phyloP scores from a whole-genome alignment of 495 filamentous ascomycete species.

The Mycothermus thermophilus region DNA sequence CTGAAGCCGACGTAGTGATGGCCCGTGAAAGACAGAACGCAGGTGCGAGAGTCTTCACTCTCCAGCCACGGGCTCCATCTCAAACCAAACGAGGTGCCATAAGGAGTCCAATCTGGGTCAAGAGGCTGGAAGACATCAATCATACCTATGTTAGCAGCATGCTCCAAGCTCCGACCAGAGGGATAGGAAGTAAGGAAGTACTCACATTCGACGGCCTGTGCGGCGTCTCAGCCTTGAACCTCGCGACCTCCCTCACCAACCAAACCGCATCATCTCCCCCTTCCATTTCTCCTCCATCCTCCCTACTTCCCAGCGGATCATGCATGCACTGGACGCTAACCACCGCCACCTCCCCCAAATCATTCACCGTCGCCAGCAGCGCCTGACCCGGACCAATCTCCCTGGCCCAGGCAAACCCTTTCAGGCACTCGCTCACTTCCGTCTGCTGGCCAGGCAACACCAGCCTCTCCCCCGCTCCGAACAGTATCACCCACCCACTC shows the following conservation, averaged over 20 bases:
- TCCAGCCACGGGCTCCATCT: slow-evolving; percentile 32
- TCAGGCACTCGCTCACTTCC: slow-evolving; percentile 26
- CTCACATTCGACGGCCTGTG: slow-evolving; percentile 24
- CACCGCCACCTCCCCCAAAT: slow-evolving; percentile 28
- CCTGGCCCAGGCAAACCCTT: slow-evolving; percentile 31
- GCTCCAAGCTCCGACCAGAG: no score
- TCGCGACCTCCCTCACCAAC: slow-evolving; percentile 28
- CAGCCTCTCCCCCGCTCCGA: slow-evolving; percentile 34
- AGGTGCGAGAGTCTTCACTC: slow-evolving; percentile 14
- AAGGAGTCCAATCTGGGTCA: slow-evolving; percentile 28
- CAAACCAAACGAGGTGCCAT: slow-evolving; percentile 31
- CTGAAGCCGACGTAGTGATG: slow-evolving; percentile 34
- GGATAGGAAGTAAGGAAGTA: not conserved
- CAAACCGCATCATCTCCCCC: slow-evolving; percentile 20
- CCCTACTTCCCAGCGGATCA: not conserved
- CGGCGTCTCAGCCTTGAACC: slow-evolving; percentile 30
- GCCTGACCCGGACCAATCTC: slow-evolving; percentile 25
- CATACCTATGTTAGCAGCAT: not conserved
- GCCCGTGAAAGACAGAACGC: slow-evolving; percentile 27
- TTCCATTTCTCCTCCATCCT: not conserved
- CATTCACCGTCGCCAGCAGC: slow-evolving; percentile 31
- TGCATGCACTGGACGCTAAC: slow-evolving; percentile 26
- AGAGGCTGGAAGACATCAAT: slow-evolving; percentile 5
- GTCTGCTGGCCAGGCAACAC: slow-evolving; percentile 27
- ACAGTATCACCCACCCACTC: slow-evolving; percentile 24